Conservation (phyloP, 2,329 filamentous ascomycete species). For the Tolypocladium album region DNA sequence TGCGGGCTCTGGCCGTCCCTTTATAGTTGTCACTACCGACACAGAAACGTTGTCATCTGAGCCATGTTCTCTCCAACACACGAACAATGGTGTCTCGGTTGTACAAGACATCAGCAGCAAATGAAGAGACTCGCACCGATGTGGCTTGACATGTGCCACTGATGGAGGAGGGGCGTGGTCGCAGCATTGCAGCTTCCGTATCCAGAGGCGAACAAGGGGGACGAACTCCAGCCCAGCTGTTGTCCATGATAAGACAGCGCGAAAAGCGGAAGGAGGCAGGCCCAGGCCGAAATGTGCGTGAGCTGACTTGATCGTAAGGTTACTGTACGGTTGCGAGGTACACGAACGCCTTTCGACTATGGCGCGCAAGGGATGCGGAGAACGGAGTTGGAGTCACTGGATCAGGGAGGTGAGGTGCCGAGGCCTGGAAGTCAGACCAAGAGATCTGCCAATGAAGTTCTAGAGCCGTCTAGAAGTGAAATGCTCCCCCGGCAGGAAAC, state of each 20-base stretch:
- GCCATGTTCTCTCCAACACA: not conserved
- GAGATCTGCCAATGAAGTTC: not conserved
- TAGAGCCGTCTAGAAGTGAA: not conserved
- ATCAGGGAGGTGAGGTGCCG: not conserved
- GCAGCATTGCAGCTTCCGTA: conserved; percentile 2
- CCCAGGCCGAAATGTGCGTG: not conserved
- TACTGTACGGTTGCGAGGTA: not conserved
- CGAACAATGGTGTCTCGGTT: not conserved
- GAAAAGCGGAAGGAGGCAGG: not conserved
- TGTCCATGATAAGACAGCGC: not conserved
- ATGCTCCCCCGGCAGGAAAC: not conserved
- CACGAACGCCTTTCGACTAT: no score
- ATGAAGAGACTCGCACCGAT: not conserved
- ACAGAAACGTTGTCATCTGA: not conserved
- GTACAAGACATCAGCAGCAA: not conserved
- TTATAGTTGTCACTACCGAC: not conserved
- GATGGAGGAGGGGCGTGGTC: conserved; percentile 1
- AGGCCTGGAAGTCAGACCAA: not conserved
- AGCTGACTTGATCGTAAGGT: not conserved
- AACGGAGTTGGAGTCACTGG: not conserved
- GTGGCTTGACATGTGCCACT: conserved; percentile 2
- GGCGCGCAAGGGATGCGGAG: not conserved
- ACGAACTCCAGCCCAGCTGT: not conserved
- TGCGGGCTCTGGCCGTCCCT: not conserved
- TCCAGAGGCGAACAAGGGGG: not conserved